Conservation (phyloP, 2,329 filamentous ascomycete genomes). For the Sarocladium brachiariae region DNA sequence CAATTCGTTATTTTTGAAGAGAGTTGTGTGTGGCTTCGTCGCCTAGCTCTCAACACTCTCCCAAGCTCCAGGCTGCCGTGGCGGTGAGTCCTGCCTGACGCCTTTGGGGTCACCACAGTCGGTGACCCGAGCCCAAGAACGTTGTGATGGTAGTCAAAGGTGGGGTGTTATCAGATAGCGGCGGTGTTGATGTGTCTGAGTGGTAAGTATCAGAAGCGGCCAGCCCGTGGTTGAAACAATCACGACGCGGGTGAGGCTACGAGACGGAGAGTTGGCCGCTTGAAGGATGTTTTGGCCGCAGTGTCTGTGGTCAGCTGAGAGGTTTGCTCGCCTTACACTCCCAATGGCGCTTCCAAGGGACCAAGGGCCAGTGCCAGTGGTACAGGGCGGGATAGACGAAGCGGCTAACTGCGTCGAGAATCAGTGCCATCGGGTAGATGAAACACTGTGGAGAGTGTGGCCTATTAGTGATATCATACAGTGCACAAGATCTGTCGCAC, state of each 20-base stretch:
- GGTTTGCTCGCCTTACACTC: too few species aligned
- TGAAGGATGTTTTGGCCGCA: neutral
- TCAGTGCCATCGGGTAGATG: too few species aligned
- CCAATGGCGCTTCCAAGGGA: too few species aligned
- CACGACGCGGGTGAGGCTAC: neutral
- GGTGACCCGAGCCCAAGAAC: neutral
- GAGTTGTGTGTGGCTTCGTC: neutral
- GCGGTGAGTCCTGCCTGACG: neutral
- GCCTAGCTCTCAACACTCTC: neutral
- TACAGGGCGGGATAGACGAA: too few species aligned
- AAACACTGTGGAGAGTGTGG: too few species aligned
- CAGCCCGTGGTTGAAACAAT: neutral
- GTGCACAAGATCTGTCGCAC: too few species aligned
- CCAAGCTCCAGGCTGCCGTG: too few species aligned
- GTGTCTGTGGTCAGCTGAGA: neutral
- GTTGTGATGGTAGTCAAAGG: neutral
- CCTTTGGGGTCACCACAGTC: slow-evolving; percentile 2
- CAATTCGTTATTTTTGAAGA: neutral
- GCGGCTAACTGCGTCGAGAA: too few species aligned
- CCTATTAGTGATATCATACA: too few species aligned
- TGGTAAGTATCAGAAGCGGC: neutral
- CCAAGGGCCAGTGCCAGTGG: too few species aligned
- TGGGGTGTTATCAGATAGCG: neutral
- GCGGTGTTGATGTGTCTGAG: neutral
- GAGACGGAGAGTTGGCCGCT: neutral